Evolutionary conservation across 495 filamentous ascomycete species (phyloP).

Genomic region (Hyaloscypha finlandica): DNA sequence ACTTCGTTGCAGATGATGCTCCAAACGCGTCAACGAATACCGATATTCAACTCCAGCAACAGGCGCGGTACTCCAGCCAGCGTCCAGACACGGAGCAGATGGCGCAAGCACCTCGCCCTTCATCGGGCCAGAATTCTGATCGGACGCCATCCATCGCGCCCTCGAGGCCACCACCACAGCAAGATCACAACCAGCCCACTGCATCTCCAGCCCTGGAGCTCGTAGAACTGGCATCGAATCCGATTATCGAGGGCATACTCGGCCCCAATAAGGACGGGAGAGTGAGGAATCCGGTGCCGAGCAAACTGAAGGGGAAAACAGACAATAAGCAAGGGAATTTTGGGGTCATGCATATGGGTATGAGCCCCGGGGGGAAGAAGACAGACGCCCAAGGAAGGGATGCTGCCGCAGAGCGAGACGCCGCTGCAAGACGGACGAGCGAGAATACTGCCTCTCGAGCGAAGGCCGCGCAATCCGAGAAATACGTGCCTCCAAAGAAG

Average conservation of each 20-base stretch:
- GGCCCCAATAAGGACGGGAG: constrained; percentile 47
- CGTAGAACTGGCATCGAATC: constrained; percentile 31
- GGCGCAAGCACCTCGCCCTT: constrained; percentile 28
- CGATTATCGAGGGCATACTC: constrained; percentile 33
- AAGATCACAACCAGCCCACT: constrained; percentile 21
- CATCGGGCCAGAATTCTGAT: constrained; percentile 26
- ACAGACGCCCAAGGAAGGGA: constrained; percentile 47
- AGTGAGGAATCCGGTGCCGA: constrained; percentile 57
- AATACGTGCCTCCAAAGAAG: constrained; percentile 51
- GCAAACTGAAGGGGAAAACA: constrained; percentile 58
- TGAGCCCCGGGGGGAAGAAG: constrained; percentile 38
- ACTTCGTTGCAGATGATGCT: constrained; percentile 17
- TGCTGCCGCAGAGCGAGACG: constrained; percentile 51
- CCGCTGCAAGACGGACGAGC: constrained; percentile 46
- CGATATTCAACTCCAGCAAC: not conserved
- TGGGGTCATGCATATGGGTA: constrained; percentile 58
- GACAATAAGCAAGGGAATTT: constrained; percentile 59
- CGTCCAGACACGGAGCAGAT: constrained; percentile 10
- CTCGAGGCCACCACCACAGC: constrained; percentile 7
- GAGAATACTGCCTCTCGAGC: constrained; percentile 56
- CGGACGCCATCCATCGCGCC: constrained; percentile 18
- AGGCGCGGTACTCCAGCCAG: not conserved
- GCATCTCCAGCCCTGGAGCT: constrained; percentile 29
- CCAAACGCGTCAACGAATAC: constrained; percentile 8
- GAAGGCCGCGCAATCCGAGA: constrained; percentile 50